These are phyloP conservation scores for Takashimella koratensis DNA, from an alignment of 1,284 basidiomycete species.

Conservation along the genomic window DNA sequence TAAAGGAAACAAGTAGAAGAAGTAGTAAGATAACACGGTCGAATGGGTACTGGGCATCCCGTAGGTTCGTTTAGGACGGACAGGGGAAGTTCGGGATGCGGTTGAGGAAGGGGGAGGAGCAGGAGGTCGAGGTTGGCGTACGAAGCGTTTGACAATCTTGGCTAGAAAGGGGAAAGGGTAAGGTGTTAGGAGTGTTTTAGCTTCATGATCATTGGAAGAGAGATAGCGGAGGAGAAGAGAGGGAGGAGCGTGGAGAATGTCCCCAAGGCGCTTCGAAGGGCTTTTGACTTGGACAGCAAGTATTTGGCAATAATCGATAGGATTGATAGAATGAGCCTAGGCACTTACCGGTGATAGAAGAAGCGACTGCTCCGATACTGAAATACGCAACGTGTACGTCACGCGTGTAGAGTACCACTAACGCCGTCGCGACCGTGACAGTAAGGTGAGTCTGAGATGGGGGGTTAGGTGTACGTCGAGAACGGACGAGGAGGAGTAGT, in stretches of 20 bases:
- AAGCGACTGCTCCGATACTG: slow-evolving; percentile 60
- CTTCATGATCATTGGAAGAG: no score
- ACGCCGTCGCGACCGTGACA: slow-evolving; percentile 60
- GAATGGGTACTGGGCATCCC: slow-evolving; percentile 90
- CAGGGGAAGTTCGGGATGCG: slow-evolving; percentile 10
- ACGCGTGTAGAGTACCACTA: slow-evolving; percentile 61
- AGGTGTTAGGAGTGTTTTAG: not conserved
- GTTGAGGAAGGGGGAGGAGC: slow-evolving; percentile 37
- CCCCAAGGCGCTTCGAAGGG: no score
- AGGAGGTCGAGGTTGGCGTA: slow-evolving; percentile 69
- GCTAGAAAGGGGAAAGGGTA: slow-evolving; percentile 49
- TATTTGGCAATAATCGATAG: no score
- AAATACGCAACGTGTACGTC: slow-evolving; percentile 69
- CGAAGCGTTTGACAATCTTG: slow-evolving; percentile 63
- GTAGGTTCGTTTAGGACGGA: slow-evolving; percentile 39
- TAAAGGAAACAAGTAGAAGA: slow-evolving; percentile 61
- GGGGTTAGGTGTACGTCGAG: not conserved
- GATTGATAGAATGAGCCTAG: no score
- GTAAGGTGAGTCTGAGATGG: slow-evolving; percentile 49
- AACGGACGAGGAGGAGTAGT: not conserved
- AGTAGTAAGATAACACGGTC: slow-evolving; percentile 67
- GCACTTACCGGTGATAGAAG: slow-evolving; percentile 51
- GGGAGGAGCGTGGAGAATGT: not conserved
- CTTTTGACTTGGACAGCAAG: no score
- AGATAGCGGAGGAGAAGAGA: not conserved